Conservation (phyloP, 2,329 filamentous ascomycete genomes). For the Periglandula ipomoeae region DNA sequence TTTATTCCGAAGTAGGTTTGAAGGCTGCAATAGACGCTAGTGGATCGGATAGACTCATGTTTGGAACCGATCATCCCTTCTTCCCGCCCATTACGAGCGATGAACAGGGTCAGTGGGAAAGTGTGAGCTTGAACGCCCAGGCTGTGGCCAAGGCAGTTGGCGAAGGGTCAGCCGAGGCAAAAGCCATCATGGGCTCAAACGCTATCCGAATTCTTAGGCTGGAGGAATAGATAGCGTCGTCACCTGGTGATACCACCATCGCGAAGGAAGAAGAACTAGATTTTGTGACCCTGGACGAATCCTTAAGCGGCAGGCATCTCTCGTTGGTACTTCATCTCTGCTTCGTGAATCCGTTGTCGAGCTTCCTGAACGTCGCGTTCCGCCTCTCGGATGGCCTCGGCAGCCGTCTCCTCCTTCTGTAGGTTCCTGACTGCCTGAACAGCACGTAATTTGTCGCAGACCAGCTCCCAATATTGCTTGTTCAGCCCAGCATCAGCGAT, state of each 20-base stretch:
- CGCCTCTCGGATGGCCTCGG: constrained; percentile 19
- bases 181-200: constrained; percentile 51
- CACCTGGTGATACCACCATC: constrained; percentile 8
- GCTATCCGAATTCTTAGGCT: constrained; percentile 42
- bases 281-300: not conserved
- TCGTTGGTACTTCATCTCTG: constrained; percentile 26
- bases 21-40: constrained; percentile 60
- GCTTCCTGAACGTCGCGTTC: constrained; percentile 20
- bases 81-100: constrained; percentile 64
- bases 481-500: constrained; percentile 20
- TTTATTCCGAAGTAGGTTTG: constrained; percentile 68
- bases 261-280: not conserved
- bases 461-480: constrained; percentile 30
- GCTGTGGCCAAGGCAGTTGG: constrained; percentile 46
- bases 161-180: constrained; percentile 32
- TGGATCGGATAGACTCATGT: constrained; percentile 63
- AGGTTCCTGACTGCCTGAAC: constrained; percentile 27
- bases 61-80: constrained; percentile 78
- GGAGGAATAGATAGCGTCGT: constrained; percentile 10
- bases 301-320: constrained; percentile 15
- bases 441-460: constrained; percentile 32
- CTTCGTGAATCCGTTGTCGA: constrained; percentile 26
- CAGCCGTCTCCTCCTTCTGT: constrained; percentile 16
- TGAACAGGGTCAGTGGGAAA: constrained; percentile 59
- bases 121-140: constrained; percentile 44